Evolutionary conservation across 768 basidiomycete genomes (phyloP).

Genomic region (Tylopilus rubrobrunneus): DNA sequence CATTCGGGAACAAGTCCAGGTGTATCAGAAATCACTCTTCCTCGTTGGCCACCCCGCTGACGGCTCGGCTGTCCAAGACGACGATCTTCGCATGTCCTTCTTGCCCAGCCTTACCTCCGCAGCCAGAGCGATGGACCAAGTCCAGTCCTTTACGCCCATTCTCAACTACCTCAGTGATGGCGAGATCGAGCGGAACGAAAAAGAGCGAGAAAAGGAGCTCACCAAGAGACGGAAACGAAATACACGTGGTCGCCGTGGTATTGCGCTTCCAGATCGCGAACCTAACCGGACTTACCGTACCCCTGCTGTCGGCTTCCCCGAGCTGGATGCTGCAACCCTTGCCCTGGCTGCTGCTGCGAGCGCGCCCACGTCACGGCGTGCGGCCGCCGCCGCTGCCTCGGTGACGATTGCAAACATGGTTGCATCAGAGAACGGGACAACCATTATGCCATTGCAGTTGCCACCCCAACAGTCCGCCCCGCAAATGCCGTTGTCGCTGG

Average conservation of each 20-base stretch:
- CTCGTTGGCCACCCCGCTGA: slow-evolving; percentile 85
- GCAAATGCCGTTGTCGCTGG: slow-evolving; percentile 34
- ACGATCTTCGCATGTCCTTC: slow-evolving; percentile 88
- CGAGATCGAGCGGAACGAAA: slow-evolving; percentile 85
- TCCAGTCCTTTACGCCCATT: slow-evolving; percentile 78
- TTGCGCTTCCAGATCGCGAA: slow-evolving; percentile 89
- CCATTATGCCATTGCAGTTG: slow-evolving; percentile 40
- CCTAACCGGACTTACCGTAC: slow-evolving; percentile 90
- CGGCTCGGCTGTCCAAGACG: slow-evolving; percentile 75
- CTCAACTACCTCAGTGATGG: slow-evolving; percentile 86
- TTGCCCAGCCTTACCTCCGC: slow-evolving; percentile 73
- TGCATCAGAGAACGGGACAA: slow-evolving; percentile 82
- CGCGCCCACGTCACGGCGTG: slow-evolving; percentile 70
- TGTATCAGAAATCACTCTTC: slow-evolving; percentile 88
- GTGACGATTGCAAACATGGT: slow-evolving; percentile 90
- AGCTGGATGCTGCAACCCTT: slow-evolving; percentile 65
- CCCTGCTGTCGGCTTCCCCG: slow-evolving; percentile 81
- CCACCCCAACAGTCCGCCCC: slow-evolving; percentile 39
- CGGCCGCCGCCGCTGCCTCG: slow-evolving; percentile 81
- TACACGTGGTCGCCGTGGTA: slow-evolving; percentile 75
- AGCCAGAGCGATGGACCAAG: slow-evolving; percentile 72
- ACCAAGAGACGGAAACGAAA: slow-evolving; percentile 82
- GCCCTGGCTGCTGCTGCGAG: slow-evolving; percentile 61
- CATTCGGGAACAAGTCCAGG: slow-evolving; percentile 92
- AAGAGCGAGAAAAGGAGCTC: slow-evolving; percentile 90